Evolutionary conservation across 1,284 basidiomycete genomes (phyloP).

Genomic region (Microbotryum saponariae): DNA sequence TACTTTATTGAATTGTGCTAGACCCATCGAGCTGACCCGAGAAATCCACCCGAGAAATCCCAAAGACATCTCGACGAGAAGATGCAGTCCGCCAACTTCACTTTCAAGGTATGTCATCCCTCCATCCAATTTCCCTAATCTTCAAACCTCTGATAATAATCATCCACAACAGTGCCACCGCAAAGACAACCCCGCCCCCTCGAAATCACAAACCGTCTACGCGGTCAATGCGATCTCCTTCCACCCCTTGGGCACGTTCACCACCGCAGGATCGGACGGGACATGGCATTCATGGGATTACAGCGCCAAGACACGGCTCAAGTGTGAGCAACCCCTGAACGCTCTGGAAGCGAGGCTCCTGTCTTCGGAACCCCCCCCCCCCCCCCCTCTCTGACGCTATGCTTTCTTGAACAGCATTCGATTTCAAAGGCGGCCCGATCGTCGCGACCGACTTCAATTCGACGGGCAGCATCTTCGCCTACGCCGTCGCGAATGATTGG

Average conservation of each 20-base stretch:
- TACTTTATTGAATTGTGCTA: not conserved
- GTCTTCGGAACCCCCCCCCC: too few relatives aligned
- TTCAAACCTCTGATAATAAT: not conserved
- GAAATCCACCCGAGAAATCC: not conserved
- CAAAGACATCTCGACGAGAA: slow-evolving; percentile 71
- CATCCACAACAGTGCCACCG: slow-evolving; percentile 20
- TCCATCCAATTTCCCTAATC: too few relatives aligned
- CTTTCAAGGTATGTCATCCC: slow-evolving; percentile 56
- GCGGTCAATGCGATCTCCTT: slow-evolving; percentile 88
- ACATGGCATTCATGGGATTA: slow-evolving; percentile 85
- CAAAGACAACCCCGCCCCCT: slow-evolving; percentile 26
- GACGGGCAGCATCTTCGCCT: slow-evolving; percentile 79
- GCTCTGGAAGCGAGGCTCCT: not conserved
- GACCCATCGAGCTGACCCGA: not conserved
- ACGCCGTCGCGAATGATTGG: slow-evolving; percentile 41
- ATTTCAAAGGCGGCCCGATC: slow-evolving; percentile 61
- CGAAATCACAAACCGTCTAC: slow-evolving; percentile 59
- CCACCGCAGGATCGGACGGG: slow-evolving; percentile 80
- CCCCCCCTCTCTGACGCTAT: not conserved
- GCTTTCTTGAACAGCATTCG: slow-evolving; percentile 51
- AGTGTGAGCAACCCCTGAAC: slow-evolving; percentile 52
- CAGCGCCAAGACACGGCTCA: slow-evolving; percentile 77
- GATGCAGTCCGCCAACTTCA: slow-evolving; percentile 59
- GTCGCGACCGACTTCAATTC: slow-evolving; percentile 71
- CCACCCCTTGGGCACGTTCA: slow-evolving; percentile 86